Base-by-base conservation (phyloP, 106 monocot species). In the Agapanthus africanus region DNA sequence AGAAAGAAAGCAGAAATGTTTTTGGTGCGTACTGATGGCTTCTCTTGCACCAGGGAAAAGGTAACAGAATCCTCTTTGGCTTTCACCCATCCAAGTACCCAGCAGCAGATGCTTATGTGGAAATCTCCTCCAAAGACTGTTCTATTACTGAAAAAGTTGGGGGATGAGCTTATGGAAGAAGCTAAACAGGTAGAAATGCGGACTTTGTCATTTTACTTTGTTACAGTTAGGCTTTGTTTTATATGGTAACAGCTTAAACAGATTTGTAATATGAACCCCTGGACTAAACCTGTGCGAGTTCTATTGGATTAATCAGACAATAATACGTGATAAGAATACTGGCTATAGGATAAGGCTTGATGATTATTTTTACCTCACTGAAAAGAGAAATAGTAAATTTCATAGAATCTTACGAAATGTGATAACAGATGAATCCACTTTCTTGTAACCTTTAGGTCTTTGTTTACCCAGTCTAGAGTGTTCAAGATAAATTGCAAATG, bases 71-170 rank as follows among this genome's bases (percentile, higher is more conserved):
- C 99, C 11, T 99, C 99, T 59, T 79, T 93, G 76, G 99, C 99
- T 78, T 99, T 99, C 73, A 90, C 99, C 27, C 99, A 99, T 79
- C 99, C 99, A 69, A 99, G 90, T 70, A 99, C 99, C 67, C 99
- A 99, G 70, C 99, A 99, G 70, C 93, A 99, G 60, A 99, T 99
- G 93, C 93, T 99, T 42, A 99, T 93, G 90, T 99, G 99, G 99
- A 99, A 99, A 64, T 83, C 87, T 78, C 79, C 90, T 54, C 99
- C 99, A 59, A 99, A 93, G 70, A 99, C 93, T 39, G 99, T 90
- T 31, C 49, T 99, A 46, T 77, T 99, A 37, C 67, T 99, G 51
- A 99, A 99, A 56, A 99, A 93, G 39, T 80, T 93, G 67, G 99
- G 99, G 25, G 49, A 73, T 18, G 93, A 87, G 70, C 99, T 99